These are phyloP conservation scores for Botryotinia calthae DNA, from an alignment of 2,329 filamentous ascomycete species.

Conservation along the genomic window DNA sequence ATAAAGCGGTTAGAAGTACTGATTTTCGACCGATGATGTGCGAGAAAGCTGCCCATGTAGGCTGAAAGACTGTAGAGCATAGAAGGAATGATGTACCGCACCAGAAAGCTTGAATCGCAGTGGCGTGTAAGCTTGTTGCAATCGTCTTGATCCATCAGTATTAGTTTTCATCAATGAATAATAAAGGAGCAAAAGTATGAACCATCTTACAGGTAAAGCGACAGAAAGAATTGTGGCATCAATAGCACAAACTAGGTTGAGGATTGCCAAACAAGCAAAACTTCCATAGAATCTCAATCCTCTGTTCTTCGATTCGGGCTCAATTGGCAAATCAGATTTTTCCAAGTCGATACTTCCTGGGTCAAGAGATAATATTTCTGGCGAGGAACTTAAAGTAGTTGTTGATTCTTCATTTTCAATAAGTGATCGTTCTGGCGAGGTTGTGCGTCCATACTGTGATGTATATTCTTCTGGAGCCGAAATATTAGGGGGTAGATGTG, in stretches of 20 bases:
- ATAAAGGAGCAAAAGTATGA: constrained; percentile 2
- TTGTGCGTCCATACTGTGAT: not conserved
- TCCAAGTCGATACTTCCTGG: not conserved
- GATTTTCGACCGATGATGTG: constrained; percentile 31
- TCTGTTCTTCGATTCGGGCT: not conserved
- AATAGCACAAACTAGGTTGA: constrained; percentile 57
- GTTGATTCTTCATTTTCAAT: not conserved
- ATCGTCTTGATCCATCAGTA: constrained; percentile 44
- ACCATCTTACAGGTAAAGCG: constrained; percentile 29
- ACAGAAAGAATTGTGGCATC: constrained; percentile 58
- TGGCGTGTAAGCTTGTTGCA: constrained; percentile 52
- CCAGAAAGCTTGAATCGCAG: constrained; percentile 64
- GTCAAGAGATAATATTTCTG: not conserved
- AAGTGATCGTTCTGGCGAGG: not conserved
- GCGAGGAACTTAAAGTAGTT: not conserved
- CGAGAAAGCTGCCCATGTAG: constrained; percentile 39
- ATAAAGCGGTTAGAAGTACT: constrained; percentile 28
- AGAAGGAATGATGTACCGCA: constrained; percentile 64
- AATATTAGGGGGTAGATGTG: not conserved
- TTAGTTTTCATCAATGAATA: constrained; percentile 4
- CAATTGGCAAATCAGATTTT: not conserved
- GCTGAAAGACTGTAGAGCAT: constrained; percentile 59
- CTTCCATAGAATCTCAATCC: constrained; percentile 30
- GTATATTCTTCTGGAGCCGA: not conserved
- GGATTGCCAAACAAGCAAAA: constrained; percentile 30